Base-by-base conservation (phyloP, 2,329 filamentous ascomycete genomes). In the Biscogniauxia marginata region DNA sequence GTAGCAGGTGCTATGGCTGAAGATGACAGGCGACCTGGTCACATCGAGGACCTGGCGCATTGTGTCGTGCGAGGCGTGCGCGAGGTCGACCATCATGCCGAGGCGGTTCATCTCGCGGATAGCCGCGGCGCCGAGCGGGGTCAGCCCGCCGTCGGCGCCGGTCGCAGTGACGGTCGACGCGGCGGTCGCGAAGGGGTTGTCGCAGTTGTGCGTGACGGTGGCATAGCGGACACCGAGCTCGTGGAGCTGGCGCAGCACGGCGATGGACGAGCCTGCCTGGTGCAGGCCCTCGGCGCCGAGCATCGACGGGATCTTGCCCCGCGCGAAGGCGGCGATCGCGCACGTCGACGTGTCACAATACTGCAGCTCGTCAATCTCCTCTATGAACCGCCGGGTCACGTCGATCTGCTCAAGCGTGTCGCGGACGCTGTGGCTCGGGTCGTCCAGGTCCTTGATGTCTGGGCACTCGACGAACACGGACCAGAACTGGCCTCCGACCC, bases 181-280 rank as follows among this genome's bases (percentile, higher is more conserved):
- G 18, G 52, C 50, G 16, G 54, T 52, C 18, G 85, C 84, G 67
- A 85, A 89, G 23, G 75, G 76, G 65, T 88, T 89, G 70, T 89
- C 83, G 68, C 86, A 89, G 63, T 86, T 86, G 74, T 87, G 86
- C 8, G 84, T 88, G n/a, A 89, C 71, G 0, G 86, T 89, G 11
- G 83, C 80, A 60, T 89, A 89, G 34, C 84, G 78, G 0, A 87
- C 85, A 1, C 86, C 86, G 1, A 88, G 76, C 3, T 75, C 70
- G 65, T 86, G 78, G 67, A 86, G 87, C 46, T 84, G 74, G 2
- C 86, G 79, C 2, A 89, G 71, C 0, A 77, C 82, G 7, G 78
- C 73, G 25, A 84, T 71, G 0, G 83, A 84, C 64, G 87, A 87
- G 3, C 65, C 67, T 6, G 88, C 85, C 54, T 87, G 85, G 63